phyloP scores from a whole-genome alignment of 2,329 filamentous ascomycete species.

The Arthrinium phaeospermum region DNA sequence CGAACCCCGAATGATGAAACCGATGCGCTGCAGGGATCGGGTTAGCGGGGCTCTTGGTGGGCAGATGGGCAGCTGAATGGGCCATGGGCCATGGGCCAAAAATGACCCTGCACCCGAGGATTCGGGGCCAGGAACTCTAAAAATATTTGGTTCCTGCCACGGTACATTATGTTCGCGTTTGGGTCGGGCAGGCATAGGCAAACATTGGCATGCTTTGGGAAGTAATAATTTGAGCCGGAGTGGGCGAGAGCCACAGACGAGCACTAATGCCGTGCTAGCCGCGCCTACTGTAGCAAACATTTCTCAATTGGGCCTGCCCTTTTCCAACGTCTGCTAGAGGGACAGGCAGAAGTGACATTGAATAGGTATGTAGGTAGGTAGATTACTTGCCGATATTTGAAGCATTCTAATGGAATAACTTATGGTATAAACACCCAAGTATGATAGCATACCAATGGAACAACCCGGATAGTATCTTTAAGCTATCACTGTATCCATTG shows the following conservation, averaged over 20 bases:
- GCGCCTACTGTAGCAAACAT: background rate
- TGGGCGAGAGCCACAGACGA: background rate
- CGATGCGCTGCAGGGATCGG: slow-evolving; percentile 1
- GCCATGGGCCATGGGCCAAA: background rate
- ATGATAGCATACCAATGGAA: no score
- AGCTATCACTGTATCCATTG: no score
- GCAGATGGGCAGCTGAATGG: slow-evolving; percentile 6
- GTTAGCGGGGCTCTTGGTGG: background rate
- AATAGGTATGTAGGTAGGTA: background rate
- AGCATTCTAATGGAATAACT: no score
- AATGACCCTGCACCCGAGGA: background rate
- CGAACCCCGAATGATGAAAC: slow-evolving; percentile 13
- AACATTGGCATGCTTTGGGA: background rate
- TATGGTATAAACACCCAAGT: no score
- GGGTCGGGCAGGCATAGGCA: background rate
- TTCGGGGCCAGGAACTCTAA: slow-evolving; percentile 7
- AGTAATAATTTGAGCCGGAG: background rate
- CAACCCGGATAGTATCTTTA: no score
- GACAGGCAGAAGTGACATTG: background rate
- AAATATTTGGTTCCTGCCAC: background rate
- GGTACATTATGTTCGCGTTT: background rate
- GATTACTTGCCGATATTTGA: no score
- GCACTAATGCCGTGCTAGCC: background rate
- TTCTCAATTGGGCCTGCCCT: background rate
- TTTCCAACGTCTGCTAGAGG: background rate